Conservation (phyloP, 2,329 filamentous ascomycete genomes). For the Colletotrichum aenigma region DNA sequence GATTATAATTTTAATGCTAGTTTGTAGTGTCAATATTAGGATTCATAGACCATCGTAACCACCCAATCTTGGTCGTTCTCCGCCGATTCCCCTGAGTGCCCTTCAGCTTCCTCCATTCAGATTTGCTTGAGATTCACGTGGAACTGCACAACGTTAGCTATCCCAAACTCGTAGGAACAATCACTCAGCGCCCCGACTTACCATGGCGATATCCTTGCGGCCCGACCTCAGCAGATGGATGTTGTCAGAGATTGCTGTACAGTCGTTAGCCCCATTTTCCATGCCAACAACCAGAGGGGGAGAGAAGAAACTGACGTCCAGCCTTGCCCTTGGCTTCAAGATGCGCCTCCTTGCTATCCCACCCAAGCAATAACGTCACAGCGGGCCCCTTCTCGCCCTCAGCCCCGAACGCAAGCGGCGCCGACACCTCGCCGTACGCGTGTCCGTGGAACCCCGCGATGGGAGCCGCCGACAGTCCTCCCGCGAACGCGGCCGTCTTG, state of each 20-base stretch:
- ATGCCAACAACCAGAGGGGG: not conserved
- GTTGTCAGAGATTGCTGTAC: slow-evolving; percentile 38
- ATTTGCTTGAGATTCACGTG: slow-evolving; percentile 16
- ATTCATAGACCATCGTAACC: not conserved
- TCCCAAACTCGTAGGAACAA: not conserved
- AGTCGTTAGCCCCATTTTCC: not conserved
- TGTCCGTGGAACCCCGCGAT: slow-evolving; percentile 34
- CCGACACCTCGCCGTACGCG: slow-evolving; percentile 34
- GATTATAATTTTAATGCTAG: not conserved
- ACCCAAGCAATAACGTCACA: slow-evolving; percentile 39
- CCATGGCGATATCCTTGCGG: slow-evolving; percentile 34
- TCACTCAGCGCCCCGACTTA: slow-evolving; percentile 24
- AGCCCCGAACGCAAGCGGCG: slow-evolving; percentile 28
- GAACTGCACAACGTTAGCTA: slow-evolving; percentile 1
- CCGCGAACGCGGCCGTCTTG: slow-evolving; percentile 28
- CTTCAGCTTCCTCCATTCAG: not conserved
- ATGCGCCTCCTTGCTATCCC: slow-evolving; percentile 44
- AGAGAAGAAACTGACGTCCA: slow-evolving; percentile 22
- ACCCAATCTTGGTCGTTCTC: not conserved
- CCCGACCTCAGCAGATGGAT: slow-evolving; percentile 33
- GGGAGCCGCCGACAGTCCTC: slow-evolving; percentile 27
- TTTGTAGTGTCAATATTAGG: not conserved
- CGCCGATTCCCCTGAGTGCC: not conserved
- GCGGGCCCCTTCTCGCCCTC: slow-evolving; percentile 31
- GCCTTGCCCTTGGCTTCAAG: slow-evolving; percentile 27